A percentile compares a stretch with the other conserved stretches of the same genome.
Evolutionary conservation across 345 rosid species (phyloP).

Genomic region (Brassica napus): Da-Ae NC_063447.1:60613001-60613500

Average conservation of each 20-base stretch:
- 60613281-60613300: background rate
- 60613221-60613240: background rate
- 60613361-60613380: background rate
- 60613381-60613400: too few species aligned
- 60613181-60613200: background rate
- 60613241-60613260: background rate
- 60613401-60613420: background rate
- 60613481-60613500: background rate
- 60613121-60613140: background rate
- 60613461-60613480: background rate
- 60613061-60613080: background rate
- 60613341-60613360: conserved; percentile 21
- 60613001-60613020: conserved; percentile 30
- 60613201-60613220: too few species aligned
- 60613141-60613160: background rate
- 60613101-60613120: background rate
- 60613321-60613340: background rate
- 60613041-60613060: conserved; percentile 21
- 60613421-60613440: background rate
- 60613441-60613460: background rate
- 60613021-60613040: conserved; percentile 32
- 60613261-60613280: background rate
- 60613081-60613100: conserved; percentile 8
- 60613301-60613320: background rate
- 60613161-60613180: background rate